Evolutionary conservation across 1,284 basidiomycete genomes (phyloP).

Genomic region (Inonotus hispidus): DNA sequence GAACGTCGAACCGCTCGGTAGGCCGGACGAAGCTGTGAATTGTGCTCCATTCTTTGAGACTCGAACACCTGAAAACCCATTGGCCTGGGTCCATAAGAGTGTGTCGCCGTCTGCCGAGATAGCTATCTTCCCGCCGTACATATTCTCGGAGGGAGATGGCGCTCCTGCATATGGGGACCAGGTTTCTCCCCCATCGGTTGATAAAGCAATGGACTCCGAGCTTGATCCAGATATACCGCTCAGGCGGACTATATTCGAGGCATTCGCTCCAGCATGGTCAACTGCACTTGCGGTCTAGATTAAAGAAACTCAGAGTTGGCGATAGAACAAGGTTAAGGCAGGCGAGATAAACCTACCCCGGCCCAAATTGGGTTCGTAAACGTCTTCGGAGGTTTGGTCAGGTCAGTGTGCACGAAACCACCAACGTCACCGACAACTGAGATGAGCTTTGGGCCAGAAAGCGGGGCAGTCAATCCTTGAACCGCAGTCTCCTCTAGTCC

Average conservation of each 20-base stretch:
- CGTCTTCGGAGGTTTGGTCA: conserved; percentile 20
- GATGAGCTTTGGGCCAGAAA: conserved; percentile 21
- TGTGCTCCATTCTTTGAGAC: conserved; percentile 20
- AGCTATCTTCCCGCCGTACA: conserved; percentile 24
- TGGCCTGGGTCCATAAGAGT: conserved; percentile 21
- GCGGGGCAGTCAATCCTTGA: conserved; percentile 22
- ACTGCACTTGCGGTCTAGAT: conserved; percentile 11
- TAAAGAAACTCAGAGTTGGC: background rate
- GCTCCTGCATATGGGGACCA: conserved; percentile 23
- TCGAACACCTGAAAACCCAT: conserved; percentile 20
- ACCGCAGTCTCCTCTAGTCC: conserved; percentile 23
- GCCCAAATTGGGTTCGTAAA: conserved; percentile 22
- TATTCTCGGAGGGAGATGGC: conserved; percentile 12
- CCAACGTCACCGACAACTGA: conserved; percentile 24
- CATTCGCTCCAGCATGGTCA: conserved; percentile 23
- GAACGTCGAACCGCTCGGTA: conserved; percentile 18
- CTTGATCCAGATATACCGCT: conserved; percentile 15
- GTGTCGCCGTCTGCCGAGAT: conserved; percentile 22
- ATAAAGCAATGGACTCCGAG: conserved; percentile 21
- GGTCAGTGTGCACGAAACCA: conserved; percentile 23
- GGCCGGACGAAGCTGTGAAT: conserved; percentile 22
- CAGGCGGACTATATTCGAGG: conserved; percentile 23
- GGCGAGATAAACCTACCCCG: conserved; percentile 4
- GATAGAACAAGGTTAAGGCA: background rate
- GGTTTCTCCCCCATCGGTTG: conserved; percentile 22